phyloP scores from a whole-genome alignment of 371 early-diverging fungal genomes.

The Rhizomucor pusillus region DNA sequence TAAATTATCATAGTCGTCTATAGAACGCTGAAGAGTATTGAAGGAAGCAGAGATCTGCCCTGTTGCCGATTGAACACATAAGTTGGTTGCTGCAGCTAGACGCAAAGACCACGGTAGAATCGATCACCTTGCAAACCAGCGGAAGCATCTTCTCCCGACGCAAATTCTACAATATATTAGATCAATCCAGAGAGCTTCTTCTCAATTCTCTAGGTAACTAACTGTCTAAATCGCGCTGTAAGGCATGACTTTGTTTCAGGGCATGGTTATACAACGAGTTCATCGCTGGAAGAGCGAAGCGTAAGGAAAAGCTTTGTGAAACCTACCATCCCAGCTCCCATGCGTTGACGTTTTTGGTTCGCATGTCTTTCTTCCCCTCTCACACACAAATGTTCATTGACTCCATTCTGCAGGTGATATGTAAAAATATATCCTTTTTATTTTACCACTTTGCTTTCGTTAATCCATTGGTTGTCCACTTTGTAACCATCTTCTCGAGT shows the following conservation, averaged over 20 bases:
- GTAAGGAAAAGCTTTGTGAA: too few relatives aligned
- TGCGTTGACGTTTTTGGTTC: too few relatives aligned
- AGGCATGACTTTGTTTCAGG: constrained; percentile 56
- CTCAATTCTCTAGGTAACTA: neutral
- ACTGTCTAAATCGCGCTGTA: constrained; percentile 57
- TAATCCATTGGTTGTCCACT: too few relatives aligned
- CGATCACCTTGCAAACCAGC: constrained; percentile 59
- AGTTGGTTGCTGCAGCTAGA: neutral
- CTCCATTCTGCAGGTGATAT: too few relatives aligned
- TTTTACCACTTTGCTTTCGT: too few relatives aligned
- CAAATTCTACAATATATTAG: constrained; percentile 37
- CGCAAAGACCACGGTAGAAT: neutral
- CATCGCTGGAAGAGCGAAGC: constrained; percentile 24
- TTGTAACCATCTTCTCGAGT: neutral
- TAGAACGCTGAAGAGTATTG: constrained; percentile 63
- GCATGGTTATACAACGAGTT: constrained; percentile 64
- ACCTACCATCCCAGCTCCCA: too few relatives aligned
- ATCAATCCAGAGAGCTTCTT: neutral
- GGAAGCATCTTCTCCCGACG: constrained; percentile 56
- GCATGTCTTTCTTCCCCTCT: too few relatives aligned
- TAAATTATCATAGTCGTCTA: constrained; percentile 70
- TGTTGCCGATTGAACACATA: constrained; percentile 19
- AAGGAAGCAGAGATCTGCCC: constrained; percentile 73
- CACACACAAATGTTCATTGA: too few relatives aligned
- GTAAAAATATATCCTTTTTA: too few relatives aligned